These are phyloP conservation scores for Hippophae tibetana DNA, from an alignment of 306 rosid species.

Conservation along the genomic window DNA sequence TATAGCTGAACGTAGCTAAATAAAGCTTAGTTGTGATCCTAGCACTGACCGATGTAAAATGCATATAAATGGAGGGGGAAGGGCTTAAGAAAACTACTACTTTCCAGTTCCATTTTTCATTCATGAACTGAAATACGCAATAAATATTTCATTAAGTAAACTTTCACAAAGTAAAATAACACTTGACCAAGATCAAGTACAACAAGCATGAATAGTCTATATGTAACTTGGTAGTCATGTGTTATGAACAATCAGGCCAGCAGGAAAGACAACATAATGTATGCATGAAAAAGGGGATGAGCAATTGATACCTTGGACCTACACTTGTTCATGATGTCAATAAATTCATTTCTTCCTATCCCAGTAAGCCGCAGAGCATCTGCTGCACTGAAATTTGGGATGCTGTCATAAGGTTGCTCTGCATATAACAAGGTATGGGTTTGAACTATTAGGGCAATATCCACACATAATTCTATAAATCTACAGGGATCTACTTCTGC, in stretches of 20 bases:
- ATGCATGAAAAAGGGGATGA: slow-evolving; percentile 7
- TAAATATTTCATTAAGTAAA: too few species aligned
- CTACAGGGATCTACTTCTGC: too few species aligned
- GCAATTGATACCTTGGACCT: slow-evolving; percentile 71
- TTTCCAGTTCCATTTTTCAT: neutral
- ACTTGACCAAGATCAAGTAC: neutral
- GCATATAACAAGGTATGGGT: slow-evolving; percentile 33
- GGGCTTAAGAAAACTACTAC: neutral
- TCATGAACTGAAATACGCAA: neutral
- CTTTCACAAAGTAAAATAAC: neutral
- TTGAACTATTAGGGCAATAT: slow-evolving; percentile 1
- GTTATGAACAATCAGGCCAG: slow-evolving; percentile 5
- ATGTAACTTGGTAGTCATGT: too few species aligned
- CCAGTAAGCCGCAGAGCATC: slow-evolving; percentile 94
- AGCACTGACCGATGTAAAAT: neutral
- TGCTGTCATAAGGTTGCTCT: slow-evolving; percentile 98
- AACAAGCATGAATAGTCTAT: too few species aligned
- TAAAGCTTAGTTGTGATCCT: neutral
- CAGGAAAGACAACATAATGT: neutral
- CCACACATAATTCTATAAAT: neutral
- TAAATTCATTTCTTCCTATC: slow-evolving; percentile 89
- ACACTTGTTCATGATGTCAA: slow-evolving; percentile 96
- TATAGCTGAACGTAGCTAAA: neutral
- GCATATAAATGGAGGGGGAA: neutral
- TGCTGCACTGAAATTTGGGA: slow-evolving; percentile 95